Evolutionary conservation across 192 early-diverging fungal genomes (phyloP), one percentile per base, ranked within the genome.

Genomic region (Coemansia pectinata): DNA sequence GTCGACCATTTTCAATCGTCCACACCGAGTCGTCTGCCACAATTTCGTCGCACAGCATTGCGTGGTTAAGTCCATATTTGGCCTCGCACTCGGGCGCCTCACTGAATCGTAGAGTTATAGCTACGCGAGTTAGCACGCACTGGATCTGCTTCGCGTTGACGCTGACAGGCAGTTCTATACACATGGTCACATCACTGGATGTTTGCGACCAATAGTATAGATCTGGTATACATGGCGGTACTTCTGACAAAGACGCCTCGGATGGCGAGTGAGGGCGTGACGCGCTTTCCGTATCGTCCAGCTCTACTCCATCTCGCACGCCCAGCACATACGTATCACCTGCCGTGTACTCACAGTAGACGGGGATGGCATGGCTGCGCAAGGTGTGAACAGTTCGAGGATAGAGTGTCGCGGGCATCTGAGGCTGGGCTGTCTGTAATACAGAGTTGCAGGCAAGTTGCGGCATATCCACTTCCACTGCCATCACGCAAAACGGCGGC

Each of bases 181-280:
- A 84, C 29, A 93, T 67, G 0, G 89, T 90, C 52, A 93, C 78
- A 40, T 93, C 92, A 9, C 77, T 76, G 7, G 79, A 65, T 5
- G 88, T 86, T 44, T 93, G 92, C 3, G 75, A 88, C 92, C 92
- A 93, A 63, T 86, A 83, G 72, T 93, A 93, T 4, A 75, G 82
- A 1, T 71, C 70, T 8, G 34, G 66, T 27, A 23, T 65, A 29
- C 41, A 9, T 4, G 59, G 59, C 9, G 36, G 59, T 8, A 39
- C 36, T 33, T 38, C 61, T 6, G 64, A 31, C 36, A 53, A n/a
- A n/a, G 47, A 29, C 15, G 61, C 45, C 2, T 23, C 53, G 15
- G n/a, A 19, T 11, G 21, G 29, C 45, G 47, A 44, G 15, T 50
- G 21, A 12, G 48, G 55, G 19, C 69, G 62, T 14, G 29, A 40